phyloP scores from a whole-genome alignment of 2,329 filamentous ascomycete genomes.

The Magnaporthiopsis incrustans region DNA sequence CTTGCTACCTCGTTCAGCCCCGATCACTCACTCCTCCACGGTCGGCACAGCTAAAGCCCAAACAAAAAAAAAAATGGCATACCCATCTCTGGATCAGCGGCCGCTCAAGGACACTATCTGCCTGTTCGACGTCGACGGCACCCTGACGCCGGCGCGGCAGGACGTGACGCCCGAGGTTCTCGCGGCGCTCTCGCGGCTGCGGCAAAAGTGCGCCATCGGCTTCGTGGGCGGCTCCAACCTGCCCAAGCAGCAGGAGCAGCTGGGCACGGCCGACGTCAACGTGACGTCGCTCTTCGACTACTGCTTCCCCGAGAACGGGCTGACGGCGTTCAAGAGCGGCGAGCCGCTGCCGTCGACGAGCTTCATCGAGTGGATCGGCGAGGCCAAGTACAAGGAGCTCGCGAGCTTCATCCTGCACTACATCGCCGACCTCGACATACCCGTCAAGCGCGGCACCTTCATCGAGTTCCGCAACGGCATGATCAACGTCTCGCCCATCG shows the following conservation, averaged over 20 bases:
- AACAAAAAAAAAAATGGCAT: slow-evolving; percentile 23
- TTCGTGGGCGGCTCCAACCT: slow-evolving; percentile 92
- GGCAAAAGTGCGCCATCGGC: slow-evolving; percentile 81
- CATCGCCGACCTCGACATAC: slow-evolving; percentile 75
- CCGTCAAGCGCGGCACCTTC: slow-evolving; percentile 77
- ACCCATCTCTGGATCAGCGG: slow-evolving; percentile 72
- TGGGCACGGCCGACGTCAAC: slow-evolving; percentile 58
- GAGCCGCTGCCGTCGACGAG: slow-evolving; percentile 65
- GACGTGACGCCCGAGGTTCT: slow-evolving; percentile 73
- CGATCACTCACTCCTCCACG: background rate
- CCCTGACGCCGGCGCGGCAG: slow-evolving; percentile 72
- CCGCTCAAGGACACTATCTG: slow-evolving; percentile 87
- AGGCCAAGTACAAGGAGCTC: slow-evolving; percentile 71
- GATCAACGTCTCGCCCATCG: slow-evolving; percentile 78
- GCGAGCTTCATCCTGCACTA: slow-evolving; percentile 72
- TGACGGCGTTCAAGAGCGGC: slow-evolving; percentile 83
- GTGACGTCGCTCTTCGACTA: slow-evolving; percentile 92
- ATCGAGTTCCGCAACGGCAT: slow-evolving; percentile 87
- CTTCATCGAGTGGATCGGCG: slow-evolving; percentile 90
- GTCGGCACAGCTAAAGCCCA: background rate
- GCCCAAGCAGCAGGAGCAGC: slow-evolving; percentile 90
- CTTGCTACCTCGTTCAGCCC: background rate
- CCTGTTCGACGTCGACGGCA: slow-evolving; percentile 95
- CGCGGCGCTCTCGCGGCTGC: slow-evolving; percentile 66
- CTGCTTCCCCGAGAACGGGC: slow-evolving; percentile 94